phyloP scores from a whole-genome alignment of 805 yeast genomes.

The Saturnispora quitensis region DNA sequence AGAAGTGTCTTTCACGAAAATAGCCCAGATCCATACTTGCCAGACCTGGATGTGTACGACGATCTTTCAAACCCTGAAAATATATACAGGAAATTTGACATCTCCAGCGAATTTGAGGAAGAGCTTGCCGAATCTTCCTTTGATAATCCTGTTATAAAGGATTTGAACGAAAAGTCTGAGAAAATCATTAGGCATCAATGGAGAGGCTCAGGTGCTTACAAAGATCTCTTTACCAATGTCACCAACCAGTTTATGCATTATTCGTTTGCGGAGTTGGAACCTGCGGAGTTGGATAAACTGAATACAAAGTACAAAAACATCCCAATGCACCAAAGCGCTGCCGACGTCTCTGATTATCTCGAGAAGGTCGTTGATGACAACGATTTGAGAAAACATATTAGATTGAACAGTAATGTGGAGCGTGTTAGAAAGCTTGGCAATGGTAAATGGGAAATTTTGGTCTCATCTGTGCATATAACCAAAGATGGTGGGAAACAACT shows the following conservation, averaged over 20 bases:
- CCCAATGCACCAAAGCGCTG: conserved; percentile 22
- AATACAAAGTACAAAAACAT: conserved; percentile 10
- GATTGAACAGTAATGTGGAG: conserved; percentile 36
- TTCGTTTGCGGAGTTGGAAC: conserved; percentile 25
- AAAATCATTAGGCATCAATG: conserved; percentile 23
- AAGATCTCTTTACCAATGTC: conserved; percentile 35
- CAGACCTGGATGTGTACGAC: conserved; percentile 8
- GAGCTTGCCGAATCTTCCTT: conserved; percentile 24
- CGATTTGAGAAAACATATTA: conserved; percentile 26
- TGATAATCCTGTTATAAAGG: conserved; percentile 25
- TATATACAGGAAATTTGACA: conserved; percentile 8
- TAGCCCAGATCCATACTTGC: conserved; percentile 18
- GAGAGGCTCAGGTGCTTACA: conserved; percentile 32
- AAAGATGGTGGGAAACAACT: conserved; percentile 6
- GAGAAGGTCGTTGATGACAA: conserved; percentile 17
- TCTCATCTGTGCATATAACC: conserved; percentile 11
- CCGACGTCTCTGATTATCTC: conserved; percentile 15
- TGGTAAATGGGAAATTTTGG: conserved; percentile 31
- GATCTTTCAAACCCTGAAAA: conserved; percentile 8
- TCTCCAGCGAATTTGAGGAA: conserved; percentile 10
- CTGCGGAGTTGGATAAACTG: conserved; percentile 7
- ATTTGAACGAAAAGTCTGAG: not conserved
- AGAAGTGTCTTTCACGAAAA: conserved; percentile 10
- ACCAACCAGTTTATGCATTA: conserved; percentile 32
- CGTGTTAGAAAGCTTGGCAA: conserved; percentile 22